Base-by-base conservation (phyloP, 306 rosid genomes). In the Lupinus albus region DNA sequence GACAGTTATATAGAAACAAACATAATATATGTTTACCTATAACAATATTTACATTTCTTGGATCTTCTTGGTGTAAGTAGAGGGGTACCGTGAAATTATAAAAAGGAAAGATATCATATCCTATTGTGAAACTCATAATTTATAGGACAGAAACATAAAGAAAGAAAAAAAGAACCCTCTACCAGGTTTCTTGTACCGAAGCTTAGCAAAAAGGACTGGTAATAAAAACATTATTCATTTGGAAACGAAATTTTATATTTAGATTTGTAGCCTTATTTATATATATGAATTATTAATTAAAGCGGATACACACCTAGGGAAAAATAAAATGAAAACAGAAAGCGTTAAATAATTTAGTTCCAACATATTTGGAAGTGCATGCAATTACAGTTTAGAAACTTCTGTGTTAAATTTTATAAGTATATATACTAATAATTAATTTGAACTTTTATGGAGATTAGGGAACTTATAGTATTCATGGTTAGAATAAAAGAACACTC, bases 341-440 rank as follows among this genome's bases (percentile, higher is more conserved):
- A 49, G 17, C 45, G 12, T 61, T 73, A 68, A 68, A 80, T 13
- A 72, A 85, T 60, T n/a, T 44, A 64, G 83, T 70, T 83, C 96
- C 96, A 67, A 75, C 89, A 83, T 83, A 78, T 73, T 84, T 81
- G 96, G 93, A 89, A 81, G 92, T 80, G 86, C 83, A 68, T 73
- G 79, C 84, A 68, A 78, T 68, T 32, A 81, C 73, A 61, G 51
- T 75, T 69, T 71, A 68, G 77, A 82, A 79, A 79, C 85, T 84
- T 86, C 82, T 20, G 28, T 17, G 63, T 61, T 68, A 78, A 81
- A 71, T 77, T 78, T 81, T 18, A 66, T 60, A 81, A 70, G 67
- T 30, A 50, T 70, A 38, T 30, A 50, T 70, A 38, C 62, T 59
- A 61, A 78, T 72, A 61, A 63, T 79, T 58, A 77, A 70, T 49